Evolutionary conservation across 2,329 filamentous ascomycete species (phyloP), one percentile per base, ranked within the genome.

Genomic region (Ophiostoma perfectum): DNA sequence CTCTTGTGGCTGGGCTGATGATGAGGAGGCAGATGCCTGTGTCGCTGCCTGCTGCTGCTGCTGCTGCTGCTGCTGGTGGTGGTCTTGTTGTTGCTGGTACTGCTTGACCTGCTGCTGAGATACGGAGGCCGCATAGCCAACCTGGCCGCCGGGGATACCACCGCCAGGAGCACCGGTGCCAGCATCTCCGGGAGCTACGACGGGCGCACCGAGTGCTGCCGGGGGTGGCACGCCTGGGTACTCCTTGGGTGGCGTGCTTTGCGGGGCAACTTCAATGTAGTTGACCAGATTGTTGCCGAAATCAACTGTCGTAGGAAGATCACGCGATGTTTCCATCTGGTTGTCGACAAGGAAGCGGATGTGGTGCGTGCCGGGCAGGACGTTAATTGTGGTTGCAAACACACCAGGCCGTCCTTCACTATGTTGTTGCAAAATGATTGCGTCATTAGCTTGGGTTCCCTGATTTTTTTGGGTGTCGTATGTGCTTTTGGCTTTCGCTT

Each of bases 251-350:
- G 82, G 81, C 42, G 88, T 79, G 75, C 93, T 90, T 68, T 93
- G 89, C 47, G 91, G 87, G 74, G 86, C 91, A 71, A 98, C 91
- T 80, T 99, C 95, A 75, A 99, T 92, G 77, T 98, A 99, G 80
- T 99, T 99, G 79, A 99, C 94, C 18, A 99, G 83, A 76, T 97
- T 96, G 80, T 98, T 98, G 72, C 93, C 96, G 77, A 96, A 97
- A 78, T 99, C 95, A 69, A 99, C 95, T 1, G 95, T 96, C 0
- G 95, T 98, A 14, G 95, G 94, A 68, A 97, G 83, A 72, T 90
- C 87, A 70, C 91, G 88, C 16, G 92, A 95, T 14, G 93, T 95
- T 76, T 90, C 87, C 92, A 97, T 97, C 75, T 94, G 89, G 69
- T 91, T 91, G 79, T 98, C 94, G 66, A 97, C 93, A 73, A 99